Evolutionary conservation across 306 rosid species (phyloP), one percentile per base, ranked within the genome.

Genomic region (Vicia villosa): DNA sequence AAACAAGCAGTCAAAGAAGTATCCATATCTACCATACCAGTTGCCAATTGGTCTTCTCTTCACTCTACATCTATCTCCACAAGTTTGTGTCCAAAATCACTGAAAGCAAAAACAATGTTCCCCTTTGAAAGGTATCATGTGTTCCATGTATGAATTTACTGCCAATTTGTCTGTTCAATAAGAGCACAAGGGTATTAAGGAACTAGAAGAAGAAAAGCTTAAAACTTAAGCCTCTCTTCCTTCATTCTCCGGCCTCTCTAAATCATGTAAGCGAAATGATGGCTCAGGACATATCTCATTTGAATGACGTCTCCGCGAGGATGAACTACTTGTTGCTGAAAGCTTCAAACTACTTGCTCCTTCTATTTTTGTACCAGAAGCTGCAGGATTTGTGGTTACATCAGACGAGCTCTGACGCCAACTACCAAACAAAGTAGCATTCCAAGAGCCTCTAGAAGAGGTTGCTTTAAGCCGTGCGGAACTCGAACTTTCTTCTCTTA

Each of bases 401-500:
- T 94, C 97, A 0, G 97, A 88, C 2, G 88, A 75, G 75, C 97
- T 90, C 17, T 83, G 90, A 61, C 95, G 95, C 98, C 98, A 94
- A 82, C 98, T 94, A 68, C 96, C 96, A 43, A 94, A 94, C 59
- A 90, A 36, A 43, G 96, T 80, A 63, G 96, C 97, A 77, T 90
- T 88, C 98, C 98, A 93, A 15, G 97, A 93, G 74, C 93, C 92
- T 82, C 98, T 84, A 1, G 90, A 85, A 63, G 97, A 90, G 64
- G 96, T 79, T 13, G 96, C 73, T 79, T 85, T 80, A 15, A 94
- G 90, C 80, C 92, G 74, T 0, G 89, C 91, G 8, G 99, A 91
- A 66, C 89, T 76, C 2, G 88, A 79, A 73, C 56, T 84, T 41
- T 94, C 99, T 68, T 88, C 99, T 85, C 99, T 85, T 30, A 87